phyloP scores from a whole-genome alignment of 257 asterid genomes.

The Hygrophila difformis region DNA sequence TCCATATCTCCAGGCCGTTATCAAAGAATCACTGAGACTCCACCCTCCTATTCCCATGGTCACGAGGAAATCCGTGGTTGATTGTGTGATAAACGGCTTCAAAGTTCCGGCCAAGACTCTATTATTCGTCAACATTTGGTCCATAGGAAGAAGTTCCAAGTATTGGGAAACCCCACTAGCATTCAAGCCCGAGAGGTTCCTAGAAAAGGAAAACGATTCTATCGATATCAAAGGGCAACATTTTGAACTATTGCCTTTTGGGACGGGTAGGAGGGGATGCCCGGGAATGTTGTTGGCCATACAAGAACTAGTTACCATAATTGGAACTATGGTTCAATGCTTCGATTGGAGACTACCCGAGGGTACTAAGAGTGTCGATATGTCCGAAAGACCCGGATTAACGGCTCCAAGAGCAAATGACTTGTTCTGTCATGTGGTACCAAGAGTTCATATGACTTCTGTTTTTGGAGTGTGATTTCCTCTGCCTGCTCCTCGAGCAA shows the following conservation, averaged over 20 bases:
- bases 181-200: conserved; percentile 42
- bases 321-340: conserved; percentile 47
- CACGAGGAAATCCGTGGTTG: conserved; percentile 29
- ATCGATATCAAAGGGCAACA: conserved; percentile 41
- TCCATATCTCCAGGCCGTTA: conserved; percentile 44
- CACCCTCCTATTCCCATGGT: conserved; percentile 61
- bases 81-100: conserved; percentile 28
- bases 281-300: conserved; percentile 48
- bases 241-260: conserved; percentile 55
- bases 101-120: conserved; percentile 20
- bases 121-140: conserved; percentile 54
- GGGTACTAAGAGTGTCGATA: conserved; percentile 24
- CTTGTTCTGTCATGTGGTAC: conserved; percentile 27
- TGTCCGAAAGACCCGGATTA: conserved; percentile 51
- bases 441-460: too few relatives aligned
- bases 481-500: too few relatives aligned
- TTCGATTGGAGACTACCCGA: conserved; percentile 28
- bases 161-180: conserved; percentile 44
- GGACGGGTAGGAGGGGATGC: conserved; percentile 58
- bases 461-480: too few relatives aligned
- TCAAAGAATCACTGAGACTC: conserved; percentile 49
- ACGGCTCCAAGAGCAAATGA: conserved; percentile 48
- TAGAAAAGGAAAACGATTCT: conserved; percentile 15
- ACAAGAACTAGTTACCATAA: conserved; percentile 28
- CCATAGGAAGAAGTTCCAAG: conserved; percentile 40